A percentile compares a stretch with the other conserved stretches of the same genome.
Conservation (phyloP, 2,329 filamentous ascomycete species). For the Colletotrichum filicis region DNA sequence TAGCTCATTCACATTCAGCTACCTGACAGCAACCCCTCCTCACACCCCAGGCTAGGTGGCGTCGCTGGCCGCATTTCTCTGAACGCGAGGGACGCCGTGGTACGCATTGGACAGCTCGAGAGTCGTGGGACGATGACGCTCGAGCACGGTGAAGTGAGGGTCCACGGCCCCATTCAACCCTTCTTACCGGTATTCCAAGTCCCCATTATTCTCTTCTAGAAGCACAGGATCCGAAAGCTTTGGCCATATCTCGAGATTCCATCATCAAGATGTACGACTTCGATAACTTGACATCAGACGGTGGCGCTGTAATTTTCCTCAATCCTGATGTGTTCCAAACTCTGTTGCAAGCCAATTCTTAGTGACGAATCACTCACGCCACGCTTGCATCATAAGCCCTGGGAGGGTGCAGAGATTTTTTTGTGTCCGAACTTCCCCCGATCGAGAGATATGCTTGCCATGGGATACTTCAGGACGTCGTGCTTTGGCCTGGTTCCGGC, state of each 20-base stretch:
- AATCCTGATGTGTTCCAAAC: conserved; percentile 5
- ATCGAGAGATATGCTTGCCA: conserved; percentile 12
- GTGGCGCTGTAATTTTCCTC: conserved; percentile 4
- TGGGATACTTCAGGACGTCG: background rate
- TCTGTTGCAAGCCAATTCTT: conserved; percentile 1
- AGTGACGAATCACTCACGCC: conserved; percentile 34
- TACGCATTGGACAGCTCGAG: conserved; percentile 20
- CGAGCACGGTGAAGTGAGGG: conserved; percentile 29
- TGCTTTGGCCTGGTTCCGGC: conserved; percentile 30
- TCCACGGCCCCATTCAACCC: conserved; percentile 37
- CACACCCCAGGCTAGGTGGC: conserved; percentile 12
- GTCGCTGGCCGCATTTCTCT: conserved; percentile 26
- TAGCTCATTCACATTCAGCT: conserved; percentile 4
- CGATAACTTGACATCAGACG: conserved; percentile 21
- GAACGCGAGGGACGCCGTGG: conserved; percentile 27
- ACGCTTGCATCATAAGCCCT: conserved; percentile 32
- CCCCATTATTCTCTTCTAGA: conserved; percentile 37
- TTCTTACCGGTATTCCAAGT: conserved; percentile 35
- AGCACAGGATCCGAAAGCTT: conserved; percentile 34
- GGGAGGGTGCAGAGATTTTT: conserved; percentile 26
- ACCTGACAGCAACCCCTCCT: conserved; percentile 11
- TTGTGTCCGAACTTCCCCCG: conserved; percentile 33
- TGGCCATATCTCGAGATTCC: conserved; percentile 33
- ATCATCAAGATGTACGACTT: background rate
- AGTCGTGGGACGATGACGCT: conserved; percentile 37